Evolutionary conservation across 345 rosid species (phyloP).

Genomic region (Gossypium mustelinum): DNA sequence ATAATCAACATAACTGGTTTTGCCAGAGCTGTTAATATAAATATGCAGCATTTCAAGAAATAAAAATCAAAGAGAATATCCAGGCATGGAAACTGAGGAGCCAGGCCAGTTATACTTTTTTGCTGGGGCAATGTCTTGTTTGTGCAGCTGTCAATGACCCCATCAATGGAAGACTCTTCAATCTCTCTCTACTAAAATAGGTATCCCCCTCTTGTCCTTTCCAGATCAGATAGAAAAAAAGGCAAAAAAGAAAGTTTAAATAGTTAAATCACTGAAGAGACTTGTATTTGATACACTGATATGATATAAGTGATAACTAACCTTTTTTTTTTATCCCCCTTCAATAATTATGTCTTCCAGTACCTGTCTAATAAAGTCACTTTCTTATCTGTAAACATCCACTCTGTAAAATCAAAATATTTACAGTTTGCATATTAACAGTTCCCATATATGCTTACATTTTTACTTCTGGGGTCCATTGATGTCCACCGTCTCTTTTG

Average conservation of each 20-base stretch:
- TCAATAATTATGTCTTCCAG: constrained; percentile 51
- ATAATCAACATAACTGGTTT: neutral
- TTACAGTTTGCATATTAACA: constrained; percentile 31
- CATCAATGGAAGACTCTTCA: constrained; percentile 24
- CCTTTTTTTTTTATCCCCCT: constrained; percentile 32
- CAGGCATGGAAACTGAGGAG: constrained; percentile 23
- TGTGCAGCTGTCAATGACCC: constrained; percentile 55
- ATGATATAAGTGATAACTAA: constrained; percentile 13
- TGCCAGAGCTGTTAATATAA: constrained; percentile 18
- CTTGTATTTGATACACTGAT: constrained; percentile 28
- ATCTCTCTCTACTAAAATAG: constrained; percentile 18
- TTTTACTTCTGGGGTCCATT: constrained; percentile 10
- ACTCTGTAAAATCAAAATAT: constrained; percentile 21
- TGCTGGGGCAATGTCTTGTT: constrained; percentile 26
- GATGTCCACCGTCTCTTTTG: constrained; percentile 17
- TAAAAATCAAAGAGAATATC: constrained; percentile 19
- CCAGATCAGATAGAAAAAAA: constrained; percentile 43
- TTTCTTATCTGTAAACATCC: constrained; percentile 30
- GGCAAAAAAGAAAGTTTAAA: constrained; percentile 31
- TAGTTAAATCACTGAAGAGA: constrained; percentile 41
- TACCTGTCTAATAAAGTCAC: constrained; percentile 33
- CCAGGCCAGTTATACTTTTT: constrained; percentile 15
- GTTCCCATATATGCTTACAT: constrained; percentile 30
- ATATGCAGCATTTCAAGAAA: constrained; percentile 15
- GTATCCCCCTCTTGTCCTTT: constrained; percentile 32